These are phyloP conservation scores for Globisporangium acanthophoron DNA, from an alignment of 352 stramenopile genomes.

Conservation along the genomic window DNA sequence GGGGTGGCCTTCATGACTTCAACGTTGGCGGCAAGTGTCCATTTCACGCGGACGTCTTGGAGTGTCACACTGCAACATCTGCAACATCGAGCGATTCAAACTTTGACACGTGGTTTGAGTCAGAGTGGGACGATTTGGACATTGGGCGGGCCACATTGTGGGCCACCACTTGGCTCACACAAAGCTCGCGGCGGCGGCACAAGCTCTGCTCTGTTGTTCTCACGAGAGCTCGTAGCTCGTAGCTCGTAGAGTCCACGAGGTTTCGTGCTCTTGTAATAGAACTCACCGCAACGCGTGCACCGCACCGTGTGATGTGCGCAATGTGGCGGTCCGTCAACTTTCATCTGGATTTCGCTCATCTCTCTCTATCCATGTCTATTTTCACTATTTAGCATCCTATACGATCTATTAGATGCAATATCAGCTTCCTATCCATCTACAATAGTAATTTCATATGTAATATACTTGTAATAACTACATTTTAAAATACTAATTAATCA, in stretches of 20 bases:
- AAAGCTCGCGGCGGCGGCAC: not conserved
- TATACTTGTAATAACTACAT: not conserved
- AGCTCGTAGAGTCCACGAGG: not conserved
- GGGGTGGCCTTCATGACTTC: no score
- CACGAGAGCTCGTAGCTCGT: not conserved
- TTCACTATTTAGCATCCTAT: not conserved
- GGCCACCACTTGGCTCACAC: no score
- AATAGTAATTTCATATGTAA: not conserved
- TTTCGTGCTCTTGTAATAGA: not conserved
- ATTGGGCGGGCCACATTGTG: no score
- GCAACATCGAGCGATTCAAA: not conserved
- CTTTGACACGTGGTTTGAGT: not conserved
- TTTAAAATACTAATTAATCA: no score
- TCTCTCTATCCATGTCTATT: not conserved
- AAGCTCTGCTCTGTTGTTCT: not conserved
- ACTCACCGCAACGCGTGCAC: not conserved
- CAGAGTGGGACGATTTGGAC: not conserved
- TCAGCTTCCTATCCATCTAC: no score
- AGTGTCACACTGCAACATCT: no score
- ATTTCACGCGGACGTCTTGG: no score
- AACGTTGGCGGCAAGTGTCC: no score
- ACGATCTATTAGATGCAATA: not conserved
- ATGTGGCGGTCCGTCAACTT: not conserved
- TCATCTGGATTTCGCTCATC: not conserved
- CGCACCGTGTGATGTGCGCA: not conserved